Evolutionary conservation across 164 flowering plant genomes (phyloP).

Genomic region (Echeveria elegans): DNA sequence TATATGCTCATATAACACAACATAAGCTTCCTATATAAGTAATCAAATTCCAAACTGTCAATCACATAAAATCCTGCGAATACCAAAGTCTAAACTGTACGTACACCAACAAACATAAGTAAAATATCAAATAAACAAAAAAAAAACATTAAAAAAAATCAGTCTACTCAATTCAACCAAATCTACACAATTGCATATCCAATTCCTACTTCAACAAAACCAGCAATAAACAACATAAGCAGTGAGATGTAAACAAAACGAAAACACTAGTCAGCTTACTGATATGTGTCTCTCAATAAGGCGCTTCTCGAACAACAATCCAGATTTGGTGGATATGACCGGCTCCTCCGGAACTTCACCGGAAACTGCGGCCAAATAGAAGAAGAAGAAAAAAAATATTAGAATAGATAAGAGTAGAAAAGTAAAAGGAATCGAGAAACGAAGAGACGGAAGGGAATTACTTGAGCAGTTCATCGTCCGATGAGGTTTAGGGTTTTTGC

Average conservation of each 20-base stretch:
- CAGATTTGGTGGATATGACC: conserved; percentile 75
- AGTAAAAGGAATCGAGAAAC: not conserved
- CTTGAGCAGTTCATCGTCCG: conserved; percentile 9
- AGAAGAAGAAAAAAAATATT: not conserved
- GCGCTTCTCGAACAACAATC: conserved; percentile 80
- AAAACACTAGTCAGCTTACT: conserved; percentile 23
- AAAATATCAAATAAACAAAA: not conserved
- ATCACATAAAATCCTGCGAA: not conserved
- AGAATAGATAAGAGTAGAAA: not conserved
- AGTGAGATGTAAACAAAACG: not conserved
- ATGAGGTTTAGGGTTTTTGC: conserved; percentile 8
- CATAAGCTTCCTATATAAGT: not conserved
- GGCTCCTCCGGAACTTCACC: conserved; percentile 98
- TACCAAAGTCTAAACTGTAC: not conserved
- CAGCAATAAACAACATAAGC: not conserved
- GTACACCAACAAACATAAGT: not conserved
- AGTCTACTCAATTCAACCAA: not conserved
- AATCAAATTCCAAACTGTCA: not conserved
- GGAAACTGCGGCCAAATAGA: conserved; percentile 44
- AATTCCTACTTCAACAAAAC: not conserved
- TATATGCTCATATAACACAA: not conserved
- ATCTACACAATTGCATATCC: not conserved
- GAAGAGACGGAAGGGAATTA: not conserved
- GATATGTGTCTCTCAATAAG: conserved; percentile 72
- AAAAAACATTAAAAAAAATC: too few relatives aligned